Base-by-base conservation (phyloP, 2,329 filamentous ascomycete genomes). In the Penicillium hordei region DNA sequence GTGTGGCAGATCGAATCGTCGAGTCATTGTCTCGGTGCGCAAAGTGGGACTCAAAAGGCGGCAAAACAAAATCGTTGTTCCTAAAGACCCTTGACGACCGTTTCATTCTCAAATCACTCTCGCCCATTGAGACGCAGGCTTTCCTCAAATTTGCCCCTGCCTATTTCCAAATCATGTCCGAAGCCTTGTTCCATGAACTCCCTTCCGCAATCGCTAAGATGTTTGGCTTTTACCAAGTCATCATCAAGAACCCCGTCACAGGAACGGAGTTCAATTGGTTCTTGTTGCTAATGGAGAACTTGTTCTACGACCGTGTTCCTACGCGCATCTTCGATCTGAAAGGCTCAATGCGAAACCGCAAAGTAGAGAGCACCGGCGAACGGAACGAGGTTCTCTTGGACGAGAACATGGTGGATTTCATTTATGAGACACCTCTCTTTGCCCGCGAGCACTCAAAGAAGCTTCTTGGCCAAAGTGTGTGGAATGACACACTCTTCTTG, bases 401-500 rank as follows among this genome's bases (percentile, higher is more conserved):
- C 70, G 95, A 99, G 72, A 99, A 99, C 76, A 94, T 99, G 83
- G 94, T 99, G 10, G 95, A 99, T 73, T 97, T 96, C 72, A 97
- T 99, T 62, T 99, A 96, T 68, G 94, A 99, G 72, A 95, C 91
- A 2, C 95, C 94, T 0, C 83, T 99, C 17, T 99, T 99, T 73
- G 89, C 93, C 10, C 87, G 95, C 46, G 94, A 99, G 74, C 93
- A 99, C 76, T 93, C 91, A 25, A 97, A 97, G 79, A 96, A 95
- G 72, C 83, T 97, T 13, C 84, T 99, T 33, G 86, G 91, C 61
- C 90, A 90, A 52, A 94, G 90, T 10, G 93, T 99, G 2, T 97
- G 92, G 87, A 99, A 99, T 72, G 95, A 99, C 72, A 99, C 95
- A 1, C 81, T 99, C 29, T 99, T 97, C 78, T 79, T 99, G 52